Evolutionary conservation across 1,139 yeast species (phyloP), one percentile per base, ranked within the genome.

Genomic region (Diutina sp.): DNA sequence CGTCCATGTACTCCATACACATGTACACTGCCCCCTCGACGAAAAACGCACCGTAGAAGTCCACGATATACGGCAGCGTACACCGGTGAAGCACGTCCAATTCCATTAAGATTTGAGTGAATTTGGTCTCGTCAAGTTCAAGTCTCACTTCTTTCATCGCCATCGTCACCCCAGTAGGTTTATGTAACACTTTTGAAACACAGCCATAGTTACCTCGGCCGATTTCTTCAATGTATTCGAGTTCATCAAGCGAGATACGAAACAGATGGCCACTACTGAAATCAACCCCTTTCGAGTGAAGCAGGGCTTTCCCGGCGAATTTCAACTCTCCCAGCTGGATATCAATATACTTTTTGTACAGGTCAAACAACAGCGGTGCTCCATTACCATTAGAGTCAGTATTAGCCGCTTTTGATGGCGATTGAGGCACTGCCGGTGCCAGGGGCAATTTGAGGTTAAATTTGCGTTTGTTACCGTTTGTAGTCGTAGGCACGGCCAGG

Each of bases 1-100:
- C 98, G 69, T 91, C 96, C 99, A 93, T 93, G 69, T 85, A 89
- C 72, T 93, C 99, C 81, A 93, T 93, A 71, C 99, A 93, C 88
- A 95, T 90, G 72, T 91, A 93, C 51, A 93, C 99, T 0, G 97
- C 97, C 54, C 98, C 97, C 71, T 93, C 99, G 50, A 89, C 91
- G 66, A 93, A 93, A 65, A 93, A 93, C 0, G 98, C 99, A 47
- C 99, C 98, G 67, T 88, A 93, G 64, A 93, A 93, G 66, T 91
- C 97, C 56, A 93, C 97, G 67, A 93, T 90, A 68, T 82, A 90
- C 2, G 95, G 95, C 8, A 95, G 85, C 61, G 80, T 82, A 72
- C 98, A 91, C 65, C 87, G 88, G 71, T 93, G 98, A 61, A 93
- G 77, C 56, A 91, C 87, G 65, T 93, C 98, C 62, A 93, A 76